These are phyloP conservation scores for Naganishia sp. DNA, from an alignment of 1,284 basidiomycete species.

Conservation along the genomic window DNA sequence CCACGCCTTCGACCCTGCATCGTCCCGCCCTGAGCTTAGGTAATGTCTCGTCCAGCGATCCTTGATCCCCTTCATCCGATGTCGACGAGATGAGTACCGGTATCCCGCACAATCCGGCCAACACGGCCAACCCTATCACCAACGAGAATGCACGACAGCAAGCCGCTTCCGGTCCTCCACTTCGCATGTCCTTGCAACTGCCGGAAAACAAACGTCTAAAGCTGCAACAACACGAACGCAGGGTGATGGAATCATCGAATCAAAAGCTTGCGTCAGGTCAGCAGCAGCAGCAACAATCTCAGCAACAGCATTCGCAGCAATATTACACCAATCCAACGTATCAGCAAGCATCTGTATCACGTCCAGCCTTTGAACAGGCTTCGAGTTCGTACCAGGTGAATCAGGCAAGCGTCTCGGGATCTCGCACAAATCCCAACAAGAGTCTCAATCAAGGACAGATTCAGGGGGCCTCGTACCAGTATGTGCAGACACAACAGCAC, in stretches of 20 bases:
- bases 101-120: constrained; percentile 10
- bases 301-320: constrained; percentile 7
- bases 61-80: constrained; percentile 7
- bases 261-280: constrained; percentile 3
- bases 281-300: constrained; percentile 18
- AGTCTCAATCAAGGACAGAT: constrained; percentile 2
- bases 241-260: background rate
- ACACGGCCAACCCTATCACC: background rate
- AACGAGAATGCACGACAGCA: constrained; percentile 3
- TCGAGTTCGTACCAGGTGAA: constrained; percentile 13
- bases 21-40: constrained; percentile 3
- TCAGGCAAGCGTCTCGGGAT: background rate
- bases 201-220: constrained; percentile 32
- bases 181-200: constrained; percentile 24
- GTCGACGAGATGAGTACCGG: constrained; percentile 14
- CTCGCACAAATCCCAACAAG: background rate
- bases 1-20: too few relatives aligned
- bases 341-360: constrained; percentile 21
- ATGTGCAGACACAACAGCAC: constrained; percentile 18
- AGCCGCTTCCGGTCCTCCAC: background rate
- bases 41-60: constrained; percentile 16
- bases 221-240: constrained; percentile 26
- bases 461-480: constrained; percentile 7
- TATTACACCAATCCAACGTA: constrained; percentile 13
- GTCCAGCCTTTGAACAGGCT: constrained; percentile 14